Evolutionary conservation across 345 rosid species (phyloP), one percentile per base, ranked within the genome.

Genomic region (Syzygium jambos): DNA sequence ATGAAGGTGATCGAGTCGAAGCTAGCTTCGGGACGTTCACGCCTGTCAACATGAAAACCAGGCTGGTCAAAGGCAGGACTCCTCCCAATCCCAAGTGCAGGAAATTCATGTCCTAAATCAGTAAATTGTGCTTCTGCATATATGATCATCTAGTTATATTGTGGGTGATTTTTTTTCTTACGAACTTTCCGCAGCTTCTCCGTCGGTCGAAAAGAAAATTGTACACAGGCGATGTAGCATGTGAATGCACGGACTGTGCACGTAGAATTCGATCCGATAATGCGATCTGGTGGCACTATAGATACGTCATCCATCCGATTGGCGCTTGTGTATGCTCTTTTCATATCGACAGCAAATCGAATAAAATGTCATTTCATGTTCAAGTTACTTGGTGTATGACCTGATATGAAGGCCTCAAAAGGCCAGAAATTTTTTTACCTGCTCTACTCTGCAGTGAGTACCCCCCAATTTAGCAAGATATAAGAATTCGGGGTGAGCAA

Each of bases 31-130:
- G 88, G n/a, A 91, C 87, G 77, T 92, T 90, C 83, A 96, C 99
- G 7, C 97, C 98, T 3, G 78, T 91, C 52, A 90, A 95, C 87
- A 89, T 91, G 89, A 95, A 94, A 93, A 88, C 94, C 6, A 95
- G 84, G 93, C 89, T 93, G 55, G 93, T 92, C 27, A 92, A 88
- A 87, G 92, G 95, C 65, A 93, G 90, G 92, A 83, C 95, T 78
- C 91, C 95, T 85, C 91, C 89, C n/a, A 92, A 88, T 85, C 91
- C 89, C n/a, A 92, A 88, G 88, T 93, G 95, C 95, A 95, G 96
- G 89, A 93, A 88, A 88, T 94, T 97, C 46, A 88, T 90, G 94
- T 93, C 96, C 56, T 94, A 86, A 91, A 84, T 23, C 11, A 10
- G 19, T 0, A 29, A 49, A 27, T 11, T 2, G 1, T 4, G 30